Conservation (phyloP, 2,329 filamentous ascomycete species). For the Teratosphaeria zuluensis region DNA sequence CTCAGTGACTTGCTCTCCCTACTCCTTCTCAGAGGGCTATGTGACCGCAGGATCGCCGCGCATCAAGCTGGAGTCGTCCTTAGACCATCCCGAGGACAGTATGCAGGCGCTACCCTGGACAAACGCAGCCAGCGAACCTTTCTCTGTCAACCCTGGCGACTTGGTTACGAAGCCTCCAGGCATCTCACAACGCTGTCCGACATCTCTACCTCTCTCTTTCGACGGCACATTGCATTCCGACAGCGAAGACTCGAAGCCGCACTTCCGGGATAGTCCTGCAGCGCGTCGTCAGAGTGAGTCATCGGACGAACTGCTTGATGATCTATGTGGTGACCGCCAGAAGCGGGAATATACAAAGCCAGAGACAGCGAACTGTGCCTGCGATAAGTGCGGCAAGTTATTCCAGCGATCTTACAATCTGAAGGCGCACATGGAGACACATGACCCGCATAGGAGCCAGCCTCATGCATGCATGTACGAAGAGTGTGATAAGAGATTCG, state of each 20-base stretch:
- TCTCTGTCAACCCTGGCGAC: neutral
- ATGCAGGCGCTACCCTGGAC: neutral
- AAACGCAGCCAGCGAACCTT: neutral
- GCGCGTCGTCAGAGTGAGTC: neutral
- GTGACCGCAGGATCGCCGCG: constrained; percentile 8
- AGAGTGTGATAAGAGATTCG: constrained; percentile 66
- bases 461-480: constrained; percentile 57
- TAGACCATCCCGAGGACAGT: neutral
- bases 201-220: neutral
- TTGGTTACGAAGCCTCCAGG: neutral
- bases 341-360: constrained; percentile 34
- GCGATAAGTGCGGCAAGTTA: constrained; percentile 63
- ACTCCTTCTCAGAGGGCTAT: constrained; percentile 12
- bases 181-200: neutral
- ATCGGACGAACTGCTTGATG: neutral
- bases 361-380: constrained; percentile 63
- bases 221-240: neutral
- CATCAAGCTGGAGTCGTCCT: constrained; percentile 14
- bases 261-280: neutral
- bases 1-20: constrained; percentile 17
- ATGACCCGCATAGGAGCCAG: constrained; percentile 63
- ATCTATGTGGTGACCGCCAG: constrained; percentile 5
- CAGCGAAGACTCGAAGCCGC: neutral
- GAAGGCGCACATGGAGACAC: constrained; percentile 76
- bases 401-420: constrained; percentile 82